phyloP scores from a whole-genome alignment of 805 yeast genomes.

The Starmerella scarabaei region DNA sequence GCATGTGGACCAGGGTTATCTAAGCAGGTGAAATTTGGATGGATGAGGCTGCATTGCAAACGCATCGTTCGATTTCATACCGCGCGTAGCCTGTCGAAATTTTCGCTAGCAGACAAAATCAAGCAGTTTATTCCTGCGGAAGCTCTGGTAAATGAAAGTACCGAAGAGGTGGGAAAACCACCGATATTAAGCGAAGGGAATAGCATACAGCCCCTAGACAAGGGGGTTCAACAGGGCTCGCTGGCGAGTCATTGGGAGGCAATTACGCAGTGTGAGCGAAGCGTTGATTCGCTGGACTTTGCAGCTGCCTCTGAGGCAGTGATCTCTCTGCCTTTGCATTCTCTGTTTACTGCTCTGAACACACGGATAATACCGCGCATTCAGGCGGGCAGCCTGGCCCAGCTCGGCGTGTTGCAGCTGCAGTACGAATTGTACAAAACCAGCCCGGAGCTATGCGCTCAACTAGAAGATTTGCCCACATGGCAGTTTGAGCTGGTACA shows the following conservation, averaged over 20 bases:
- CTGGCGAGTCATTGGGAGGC: conserved; percentile 10
- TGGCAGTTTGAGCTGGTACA: conserved; percentile 9
- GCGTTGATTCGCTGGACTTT: conserved; percentile 5
- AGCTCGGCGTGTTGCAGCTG: conserved; percentile 14
- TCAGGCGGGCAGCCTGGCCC: conserved; percentile 4
- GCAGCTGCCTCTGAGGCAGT: conserved; percentile 10
- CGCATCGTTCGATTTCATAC: no score
- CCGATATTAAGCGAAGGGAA: background rate
- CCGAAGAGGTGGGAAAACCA: no score
- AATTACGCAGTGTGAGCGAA: conserved; percentile 1
- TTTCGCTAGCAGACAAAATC: conserved; percentile 16
- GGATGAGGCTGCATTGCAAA: no score
- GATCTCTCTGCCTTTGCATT: conserved; percentile 14
- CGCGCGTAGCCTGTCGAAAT: background rate
- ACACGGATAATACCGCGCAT: conserved; percentile 14
- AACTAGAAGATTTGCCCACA: conserved; percentile 14
- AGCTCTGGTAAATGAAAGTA: conserved; percentile 2
- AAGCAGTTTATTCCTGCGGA: conserved; percentile 12
- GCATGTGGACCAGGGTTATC: no score
- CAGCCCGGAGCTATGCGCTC: conserved; percentile 17
- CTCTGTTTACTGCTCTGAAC: conserved; percentile 8
- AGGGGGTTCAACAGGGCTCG: background rate
- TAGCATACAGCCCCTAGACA: background rate
- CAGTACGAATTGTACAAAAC: conserved; percentile 8
- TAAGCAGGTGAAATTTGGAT: no score